Percentiles rank a stretch among this genome's conserved stretches.
These are phyloP conservation scores for Beauveria australis DNA, from an alignment of 2,329 filamentous ascomycete genomes.

Conservation along the genomic window DNA sequence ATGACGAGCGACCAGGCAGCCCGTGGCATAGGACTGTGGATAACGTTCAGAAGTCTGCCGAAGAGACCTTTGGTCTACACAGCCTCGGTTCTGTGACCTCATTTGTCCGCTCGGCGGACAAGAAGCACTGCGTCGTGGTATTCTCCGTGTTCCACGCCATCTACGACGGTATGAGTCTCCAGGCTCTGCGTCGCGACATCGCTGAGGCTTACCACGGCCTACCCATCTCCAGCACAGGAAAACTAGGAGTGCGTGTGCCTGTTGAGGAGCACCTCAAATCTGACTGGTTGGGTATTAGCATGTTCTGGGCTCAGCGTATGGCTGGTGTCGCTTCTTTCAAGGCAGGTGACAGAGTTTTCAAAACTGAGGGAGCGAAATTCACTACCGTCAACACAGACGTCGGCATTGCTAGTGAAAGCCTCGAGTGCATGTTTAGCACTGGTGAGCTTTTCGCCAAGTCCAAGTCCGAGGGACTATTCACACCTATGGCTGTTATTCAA, in stretches of 20 bases:
- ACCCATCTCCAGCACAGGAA: conserved; percentile 7
- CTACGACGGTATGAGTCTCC: conserved; percentile 11
- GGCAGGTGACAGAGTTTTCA: not conserved
- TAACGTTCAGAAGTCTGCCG: conserved; percentile 7
- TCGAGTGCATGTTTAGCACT: conserved; percentile 6
- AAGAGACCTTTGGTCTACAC: conserved; percentile 9
- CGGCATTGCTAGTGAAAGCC: conserved; percentile 8
- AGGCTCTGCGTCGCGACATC: conserved; percentile 6
- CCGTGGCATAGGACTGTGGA: conserved; percentile 8
- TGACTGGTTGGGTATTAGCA: conserved; percentile 12
- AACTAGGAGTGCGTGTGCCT: conserved; percentile 6
- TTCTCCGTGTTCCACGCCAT: conserved; percentile 28
- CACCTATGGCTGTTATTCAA: conserved; percentile 9
- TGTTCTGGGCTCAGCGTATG: conserved; percentile 11
- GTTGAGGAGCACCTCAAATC: conserved; percentile 9
- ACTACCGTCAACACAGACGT: conserved; percentile 1
- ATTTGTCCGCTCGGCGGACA: conserved; percentile 7
- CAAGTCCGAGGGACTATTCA: conserved; percentile 7
- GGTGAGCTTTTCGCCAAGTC: conserved; percentile 5
- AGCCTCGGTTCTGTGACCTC: conserved; percentile 7
- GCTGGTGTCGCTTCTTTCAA: conserved; percentile 6
- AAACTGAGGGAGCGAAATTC: not conserved
- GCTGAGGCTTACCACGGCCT: conserved; percentile 9
- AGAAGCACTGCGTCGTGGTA: conserved; percentile 18
- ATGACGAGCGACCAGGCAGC: conserved; percentile 1